Conservation (phyloP, 2,329 filamentous ascomycete species). For the Penicillium sp. region DNA sequence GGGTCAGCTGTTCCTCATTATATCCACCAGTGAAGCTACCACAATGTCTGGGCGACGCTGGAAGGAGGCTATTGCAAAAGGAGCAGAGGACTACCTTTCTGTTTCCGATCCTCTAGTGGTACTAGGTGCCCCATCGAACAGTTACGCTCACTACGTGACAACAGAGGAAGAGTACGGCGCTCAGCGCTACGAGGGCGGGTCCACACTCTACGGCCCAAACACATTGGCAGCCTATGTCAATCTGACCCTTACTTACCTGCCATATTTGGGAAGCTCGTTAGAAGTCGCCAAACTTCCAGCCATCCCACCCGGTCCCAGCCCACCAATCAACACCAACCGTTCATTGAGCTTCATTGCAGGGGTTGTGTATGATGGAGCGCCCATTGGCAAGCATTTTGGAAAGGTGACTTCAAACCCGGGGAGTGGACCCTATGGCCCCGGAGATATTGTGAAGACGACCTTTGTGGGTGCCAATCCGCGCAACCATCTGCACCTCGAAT, state of each 20-base stretch:
- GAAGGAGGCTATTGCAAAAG: constrained; percentile 65
- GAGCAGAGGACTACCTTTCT: constrained; percentile 51
- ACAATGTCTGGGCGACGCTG: constrained; percentile 91
- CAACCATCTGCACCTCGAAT: constrained; percentile 77
- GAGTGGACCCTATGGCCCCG: constrained; percentile 54
- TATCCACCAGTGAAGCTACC: constrained; percentile 82
- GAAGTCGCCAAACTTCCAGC: constrained; percentile 38
- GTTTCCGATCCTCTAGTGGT: constrained; percentile 67
- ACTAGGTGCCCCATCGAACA: constrained; percentile 84
- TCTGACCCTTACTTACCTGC: constrained; percentile 69
- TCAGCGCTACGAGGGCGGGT: constrained; percentile 93
- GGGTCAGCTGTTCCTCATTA: constrained; percentile 78
- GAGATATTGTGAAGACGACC: constrained; percentile 60
- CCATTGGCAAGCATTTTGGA: constrained; percentile 68
- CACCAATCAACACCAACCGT: constrained; percentile 74
- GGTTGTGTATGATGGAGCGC: constrained; percentile 70
- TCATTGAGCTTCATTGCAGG: constrained; percentile 76
- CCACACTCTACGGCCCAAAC: constrained; percentile 80
- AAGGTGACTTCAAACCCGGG: constrained; percentile 56
- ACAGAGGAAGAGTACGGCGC: constrained; percentile 77
- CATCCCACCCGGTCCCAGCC: constrained; percentile 56
- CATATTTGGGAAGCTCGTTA: constrained; percentile 57
- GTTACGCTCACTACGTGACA: constrained; percentile 78
- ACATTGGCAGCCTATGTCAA: constrained; percentile 86
- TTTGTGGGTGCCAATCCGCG: constrained; percentile 89